A percentile compares a stretch with the other conserved stretches of the same genome.
These are phyloP conservation scores for Dysphania ambrosioides DNA, from an alignment of 148 eudicot genomes.

Conservation along the genomic window DNA sequence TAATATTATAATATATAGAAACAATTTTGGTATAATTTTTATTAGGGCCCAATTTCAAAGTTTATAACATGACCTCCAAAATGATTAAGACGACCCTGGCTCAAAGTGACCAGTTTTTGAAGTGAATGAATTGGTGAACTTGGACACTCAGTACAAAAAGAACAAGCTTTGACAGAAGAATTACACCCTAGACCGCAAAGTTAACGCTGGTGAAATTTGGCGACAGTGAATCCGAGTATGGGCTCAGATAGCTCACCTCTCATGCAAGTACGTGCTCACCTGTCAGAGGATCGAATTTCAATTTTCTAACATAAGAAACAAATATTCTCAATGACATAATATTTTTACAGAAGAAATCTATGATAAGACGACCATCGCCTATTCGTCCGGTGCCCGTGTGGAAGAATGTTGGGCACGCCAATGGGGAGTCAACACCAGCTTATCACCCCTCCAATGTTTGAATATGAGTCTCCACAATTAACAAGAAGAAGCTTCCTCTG, in stretches of 20 bases:
- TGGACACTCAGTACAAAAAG: slow-evolving; percentile 37
- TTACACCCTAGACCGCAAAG: slow-evolving; percentile 42
- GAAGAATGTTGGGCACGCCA: slow-evolving; percentile 48
- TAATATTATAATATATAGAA: no score
- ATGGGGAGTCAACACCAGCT: slow-evolving; percentile 47
- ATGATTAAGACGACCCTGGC: no score
- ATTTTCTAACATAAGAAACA: slow-evolving; percentile 24
- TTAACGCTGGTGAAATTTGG: slow-evolving; percentile 43
- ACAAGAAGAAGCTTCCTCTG: slow-evolving; percentile 31
- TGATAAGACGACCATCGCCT: slow-evolving; percentile 48
- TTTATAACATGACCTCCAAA: no score
- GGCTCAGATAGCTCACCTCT: slow-evolving; percentile 33
- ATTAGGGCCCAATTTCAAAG: no score
- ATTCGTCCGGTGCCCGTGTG: slow-evolving; percentile 49
- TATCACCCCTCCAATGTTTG: slow-evolving; percentile 46
- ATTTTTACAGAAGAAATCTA: slow-evolving; percentile 36
- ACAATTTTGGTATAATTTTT: no score
- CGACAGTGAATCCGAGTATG: slow-evolving; percentile 40
- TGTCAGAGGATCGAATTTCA: slow-evolving; percentile 30
- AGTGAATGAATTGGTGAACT: slow-evolving; percentile 36
- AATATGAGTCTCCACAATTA: slow-evolving; percentile 48
- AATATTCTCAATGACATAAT: not conserved
- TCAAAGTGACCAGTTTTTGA: slow-evolving; percentile 37
- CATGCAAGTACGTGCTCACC: slow-evolving; percentile 44
- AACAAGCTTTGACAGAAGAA: slow-evolving; percentile 31